phyloP scores from a whole-genome alignment of 768 basidiomycete species.

The Amanita pseudoporphyria region DNA sequence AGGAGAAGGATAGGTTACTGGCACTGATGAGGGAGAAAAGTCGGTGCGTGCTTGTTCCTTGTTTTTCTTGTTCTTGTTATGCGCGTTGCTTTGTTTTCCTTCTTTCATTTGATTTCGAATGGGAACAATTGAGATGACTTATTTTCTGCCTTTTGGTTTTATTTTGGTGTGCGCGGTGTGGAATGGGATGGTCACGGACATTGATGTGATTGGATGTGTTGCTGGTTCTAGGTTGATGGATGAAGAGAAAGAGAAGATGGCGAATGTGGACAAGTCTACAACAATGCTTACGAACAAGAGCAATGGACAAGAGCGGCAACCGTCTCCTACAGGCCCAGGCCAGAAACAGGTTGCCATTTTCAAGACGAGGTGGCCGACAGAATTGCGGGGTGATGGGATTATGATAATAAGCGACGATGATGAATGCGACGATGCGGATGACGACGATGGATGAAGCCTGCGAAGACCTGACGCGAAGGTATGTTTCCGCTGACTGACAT shows the following conservation, averaged over 20 bases:
- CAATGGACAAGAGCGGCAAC: neutral
- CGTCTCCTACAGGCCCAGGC: neutral
- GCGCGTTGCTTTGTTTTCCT: slow-evolving; percentile 8
- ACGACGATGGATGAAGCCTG: too few relatives aligned
- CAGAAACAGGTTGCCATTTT: slow-evolving; percentile 3
- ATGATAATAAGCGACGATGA: slow-evolving; percentile 45
- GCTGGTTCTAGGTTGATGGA: slow-evolving; percentile 26
- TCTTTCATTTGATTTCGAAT: slow-evolving; percentile 1
- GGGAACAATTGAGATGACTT: slow-evolving; percentile 12
- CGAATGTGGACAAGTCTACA: neutral
- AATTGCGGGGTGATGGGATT: slow-evolving; percentile 29
- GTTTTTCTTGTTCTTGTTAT: slow-evolving; percentile 8
- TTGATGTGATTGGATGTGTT: neutral
- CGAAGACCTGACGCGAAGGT: slow-evolving; percentile 11
- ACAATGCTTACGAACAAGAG: neutral
- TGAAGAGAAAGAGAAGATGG: slow-evolving; percentile 13
- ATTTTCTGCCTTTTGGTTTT: slow-evolving; percentile 1
- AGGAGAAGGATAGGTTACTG: slow-evolving; percentile 39
- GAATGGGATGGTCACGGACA: too few relatives aligned
- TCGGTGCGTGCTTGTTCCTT: slow-evolving; percentile 35
- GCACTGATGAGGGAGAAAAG: slow-evolving; percentile 37
- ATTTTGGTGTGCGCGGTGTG: slow-evolving; percentile 12
- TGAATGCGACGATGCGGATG: slow-evolving; percentile 18
- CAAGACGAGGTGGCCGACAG: slow-evolving; percentile 36
- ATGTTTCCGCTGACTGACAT: neutral